A percentile compares a stretch with the other conserved stretches of the same genome.
Conservation (phyloP, 257 asterid species). For the Penstemon eatonii region DNA sequence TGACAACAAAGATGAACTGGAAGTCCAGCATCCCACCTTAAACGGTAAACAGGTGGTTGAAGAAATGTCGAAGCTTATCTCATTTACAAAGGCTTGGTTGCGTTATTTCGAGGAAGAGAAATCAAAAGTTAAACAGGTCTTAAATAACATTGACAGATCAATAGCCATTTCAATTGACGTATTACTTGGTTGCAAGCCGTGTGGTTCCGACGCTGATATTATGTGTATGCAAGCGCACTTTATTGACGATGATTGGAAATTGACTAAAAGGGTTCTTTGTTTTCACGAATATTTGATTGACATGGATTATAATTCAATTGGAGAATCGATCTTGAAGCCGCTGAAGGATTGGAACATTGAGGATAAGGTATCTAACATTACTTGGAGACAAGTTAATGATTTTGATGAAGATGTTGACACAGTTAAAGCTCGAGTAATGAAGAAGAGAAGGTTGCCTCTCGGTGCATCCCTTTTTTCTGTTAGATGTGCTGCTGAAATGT, state of each 20-base stretch:
- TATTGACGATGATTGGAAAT: conserved; percentile 25
- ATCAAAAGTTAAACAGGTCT: not conserved
- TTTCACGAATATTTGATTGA: not conserved
- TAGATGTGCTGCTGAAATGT: conserved; percentile 32
- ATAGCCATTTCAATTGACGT: conserved; percentile 12
- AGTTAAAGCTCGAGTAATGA: not conserved
- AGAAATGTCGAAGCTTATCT: too few relatives aligned
- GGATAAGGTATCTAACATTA: conserved; percentile 16
- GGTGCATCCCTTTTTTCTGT: conserved; percentile 17
- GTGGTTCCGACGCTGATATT: not conserved
- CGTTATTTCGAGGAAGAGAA: conserved; percentile 17
- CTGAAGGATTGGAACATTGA: conserved; percentile 17
- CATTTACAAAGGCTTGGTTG: conserved; percentile 17
- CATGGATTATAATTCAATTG: not conserved
- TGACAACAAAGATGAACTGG: too few relatives aligned
- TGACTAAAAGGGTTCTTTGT: conserved; percentile 17
- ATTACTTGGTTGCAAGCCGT: not conserved
- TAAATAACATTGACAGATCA: conserved; percentile 8
- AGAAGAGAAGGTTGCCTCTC: conserved; percentile 14
- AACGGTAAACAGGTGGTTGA: too few relatives aligned
- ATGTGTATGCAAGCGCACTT: conserved; percentile 22
- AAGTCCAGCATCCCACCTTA: too few relatives aligned
- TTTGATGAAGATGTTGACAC: conserved; percentile 22
- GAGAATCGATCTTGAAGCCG: conserved; percentile 9
- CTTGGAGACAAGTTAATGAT: not conserved